Evolutionary conservation across 257 asterid genomes (phyloP).

Genomic region (Plectranthus barbatus): DNA sequence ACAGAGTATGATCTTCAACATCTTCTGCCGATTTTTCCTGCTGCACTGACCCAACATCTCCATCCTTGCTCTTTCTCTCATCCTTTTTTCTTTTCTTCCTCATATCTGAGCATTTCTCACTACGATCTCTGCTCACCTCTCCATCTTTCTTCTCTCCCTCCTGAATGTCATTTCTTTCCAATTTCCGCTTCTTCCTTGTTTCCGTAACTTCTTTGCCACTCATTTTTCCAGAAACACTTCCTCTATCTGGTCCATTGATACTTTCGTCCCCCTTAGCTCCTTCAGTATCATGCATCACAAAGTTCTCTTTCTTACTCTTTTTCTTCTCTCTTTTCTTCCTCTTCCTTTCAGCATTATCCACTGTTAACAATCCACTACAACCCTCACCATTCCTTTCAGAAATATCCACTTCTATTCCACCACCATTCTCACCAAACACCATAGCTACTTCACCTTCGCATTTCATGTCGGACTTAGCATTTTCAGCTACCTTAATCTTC

Average conservation of each 20-base stretch:
- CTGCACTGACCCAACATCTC: background rate
- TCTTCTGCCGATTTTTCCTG: slow-evolving; percentile 4
- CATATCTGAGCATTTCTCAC: background rate
- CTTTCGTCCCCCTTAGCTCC: background rate
- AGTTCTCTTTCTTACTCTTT: background rate
- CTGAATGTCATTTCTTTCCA: background rate
- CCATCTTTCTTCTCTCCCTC: slow-evolving; percentile 5
- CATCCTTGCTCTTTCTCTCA: slow-evolving; percentile 5
- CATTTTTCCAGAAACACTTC: background rate
- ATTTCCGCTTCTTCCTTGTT: slow-evolving; percentile 16
- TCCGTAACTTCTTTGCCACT: background rate
- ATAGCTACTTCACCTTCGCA: slow-evolving; percentile 1
- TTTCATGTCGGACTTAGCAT: background rate
- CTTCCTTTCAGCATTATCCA: slow-evolving; percentile 13
- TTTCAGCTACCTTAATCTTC: background rate
- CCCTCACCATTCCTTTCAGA: slow-evolving; percentile 7
- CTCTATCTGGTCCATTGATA: background rate
- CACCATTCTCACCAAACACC: background rate
- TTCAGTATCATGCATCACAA: background rate
- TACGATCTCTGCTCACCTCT: background rate
- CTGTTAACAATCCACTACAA: background rate
- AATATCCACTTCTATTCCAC: background rate
- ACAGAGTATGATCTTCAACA: slow-evolving; percentile 3
- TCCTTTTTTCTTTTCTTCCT: slow-evolving; percentile 24
- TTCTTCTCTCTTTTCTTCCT: slow-evolving; percentile 15